Evolutionary conservation across 441 rosid genomes (phyloP).

Genomic region (Kokia cookei): DNA sequence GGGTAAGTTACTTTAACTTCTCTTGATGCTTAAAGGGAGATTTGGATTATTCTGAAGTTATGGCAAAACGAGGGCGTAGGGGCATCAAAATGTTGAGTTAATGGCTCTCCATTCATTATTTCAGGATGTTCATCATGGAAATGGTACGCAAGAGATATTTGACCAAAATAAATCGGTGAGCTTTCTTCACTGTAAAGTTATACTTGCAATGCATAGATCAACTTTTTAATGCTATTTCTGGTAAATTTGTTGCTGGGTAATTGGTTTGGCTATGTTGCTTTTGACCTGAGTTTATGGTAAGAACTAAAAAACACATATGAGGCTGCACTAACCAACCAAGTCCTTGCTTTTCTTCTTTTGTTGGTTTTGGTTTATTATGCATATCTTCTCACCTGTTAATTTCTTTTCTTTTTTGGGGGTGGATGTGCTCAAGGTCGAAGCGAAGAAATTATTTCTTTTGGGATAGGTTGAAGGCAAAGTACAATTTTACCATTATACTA

Average conservation of each 20-base stretch:
- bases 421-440: too few species aligned
- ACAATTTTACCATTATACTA: too few species aligned
- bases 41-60: background rate
- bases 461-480: too few species aligned
- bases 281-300: background rate
- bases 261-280: background rate
- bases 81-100: conserved; percentile 3
- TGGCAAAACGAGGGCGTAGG: background rate
- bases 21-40: conserved; percentile 5
- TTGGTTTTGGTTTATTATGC: background rate
- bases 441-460: too few species aligned
- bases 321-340: background rate
- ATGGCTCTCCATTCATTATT: conserved; percentile 11
- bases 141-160: conserved; percentile 97
- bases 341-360: background rate
- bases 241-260: background rate
- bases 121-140: conserved; percentile 99
- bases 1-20: conserved; percentile 51
- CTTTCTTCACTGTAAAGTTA: conserved; percentile 6
- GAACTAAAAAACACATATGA: background rate
- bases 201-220: background rate
- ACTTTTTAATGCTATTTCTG: background rate
- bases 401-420: too few species aligned
- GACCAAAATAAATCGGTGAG: conserved; percentile 82
- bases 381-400: conserved; percentile 3